A percentile compares a stretch with the other conserved stretches of the same genome.
phyloP scores from a whole-genome alignment of 495 filamentous ascomycete genomes.

The Neohortaea acidophila region DNA sequence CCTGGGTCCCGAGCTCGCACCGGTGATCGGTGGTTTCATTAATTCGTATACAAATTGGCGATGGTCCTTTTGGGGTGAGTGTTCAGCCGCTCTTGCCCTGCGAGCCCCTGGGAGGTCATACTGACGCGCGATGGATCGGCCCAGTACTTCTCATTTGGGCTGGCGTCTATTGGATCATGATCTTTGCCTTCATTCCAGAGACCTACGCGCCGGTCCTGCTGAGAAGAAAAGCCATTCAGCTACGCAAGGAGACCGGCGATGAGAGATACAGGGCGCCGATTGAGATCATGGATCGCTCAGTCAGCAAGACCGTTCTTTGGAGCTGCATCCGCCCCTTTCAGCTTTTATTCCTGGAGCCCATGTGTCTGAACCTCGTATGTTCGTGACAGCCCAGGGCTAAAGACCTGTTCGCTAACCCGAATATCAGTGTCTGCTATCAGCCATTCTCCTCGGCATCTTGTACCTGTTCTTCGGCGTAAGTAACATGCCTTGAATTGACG shows the following conservation, averaged over 20 bases:
- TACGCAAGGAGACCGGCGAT: conserved; percentile 67
- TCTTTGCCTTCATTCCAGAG: conserved; percentile 69
- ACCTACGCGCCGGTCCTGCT: conserved; percentile 75
- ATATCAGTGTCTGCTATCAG: conserved; percentile 22
- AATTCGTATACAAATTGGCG: conserved; percentile 61
- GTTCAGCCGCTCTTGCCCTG: no score
- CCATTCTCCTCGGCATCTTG: conserved; percentile 69
- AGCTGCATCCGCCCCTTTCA: conserved; percentile 70
- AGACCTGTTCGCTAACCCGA: background rate
- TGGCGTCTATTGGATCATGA: conserved; percentile 39
- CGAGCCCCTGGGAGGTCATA: no score
- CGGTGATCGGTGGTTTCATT: conserved; percentile 55
- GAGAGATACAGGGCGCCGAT: conserved; percentile 64
- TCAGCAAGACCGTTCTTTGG: conserved; percentile 50
- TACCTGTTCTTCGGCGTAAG: conserved; percentile 78
- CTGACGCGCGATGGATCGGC: conserved; percentile 86
- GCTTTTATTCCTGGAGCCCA: conserved; percentile 69
- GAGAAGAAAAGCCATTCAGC: conserved; percentile 51
- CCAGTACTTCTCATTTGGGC: conserved; percentile 80
- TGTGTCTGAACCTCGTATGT: conserved; percentile 57
- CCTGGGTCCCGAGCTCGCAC: conserved; percentile 36
- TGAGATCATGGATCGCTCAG: conserved; percentile 58
- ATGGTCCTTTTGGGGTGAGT: conserved; percentile 17
- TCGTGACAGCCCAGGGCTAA: conserved; percentile 37
- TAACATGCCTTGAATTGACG: no score